Conservation (phyloP, 768 basidiomycete species). For the Russula ochroleuca region DNA sequence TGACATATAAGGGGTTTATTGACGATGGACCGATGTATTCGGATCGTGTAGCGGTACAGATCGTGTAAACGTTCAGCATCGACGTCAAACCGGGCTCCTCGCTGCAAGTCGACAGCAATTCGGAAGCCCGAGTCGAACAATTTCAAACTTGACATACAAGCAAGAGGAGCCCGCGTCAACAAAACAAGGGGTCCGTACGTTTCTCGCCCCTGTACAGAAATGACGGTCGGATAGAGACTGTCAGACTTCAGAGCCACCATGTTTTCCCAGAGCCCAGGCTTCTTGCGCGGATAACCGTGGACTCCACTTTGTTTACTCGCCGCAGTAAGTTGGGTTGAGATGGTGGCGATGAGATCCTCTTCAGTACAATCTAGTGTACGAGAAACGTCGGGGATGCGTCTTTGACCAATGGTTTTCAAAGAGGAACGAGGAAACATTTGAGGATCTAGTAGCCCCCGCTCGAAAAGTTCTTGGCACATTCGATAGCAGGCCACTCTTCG, state of each 20-base stretch:
- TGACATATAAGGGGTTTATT: constrained; percentile 66
- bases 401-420: constrained; percentile 25
- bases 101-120: constrained; percentile 42
- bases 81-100: constrained; percentile 48
- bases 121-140: constrained; percentile 55
- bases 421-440: constrained; percentile 33
- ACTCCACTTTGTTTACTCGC: constrained; percentile 38
- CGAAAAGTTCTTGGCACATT: constrained; percentile 49
- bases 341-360: constrained; percentile 6
- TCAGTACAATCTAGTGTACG: constrained; percentile 20
- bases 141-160: constrained; percentile 50
- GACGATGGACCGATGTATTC: constrained; percentile 55
- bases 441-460: constrained; percentile 50
- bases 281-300: constrained; percentile 52
- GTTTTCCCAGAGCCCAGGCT: constrained; percentile 65
- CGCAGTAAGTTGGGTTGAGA: constrained; percentile 3
- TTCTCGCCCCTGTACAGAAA: constrained; percentile 39
- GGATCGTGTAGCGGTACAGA: constrained; percentile 58
- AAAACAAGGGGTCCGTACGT: constrained; percentile 58
- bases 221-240: constrained; percentile 54
- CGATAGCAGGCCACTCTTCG: constrained; percentile 56
- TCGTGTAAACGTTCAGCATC: constrained; percentile 44
- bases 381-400: constrained; percentile 18
- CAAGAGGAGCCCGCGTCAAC: constrained; percentile 64
- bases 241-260: constrained; percentile 31